Evolutionary conservation across 768 basidiomycete species (phyloP).

Genomic region (Xerocomus spinulosus): DNA sequence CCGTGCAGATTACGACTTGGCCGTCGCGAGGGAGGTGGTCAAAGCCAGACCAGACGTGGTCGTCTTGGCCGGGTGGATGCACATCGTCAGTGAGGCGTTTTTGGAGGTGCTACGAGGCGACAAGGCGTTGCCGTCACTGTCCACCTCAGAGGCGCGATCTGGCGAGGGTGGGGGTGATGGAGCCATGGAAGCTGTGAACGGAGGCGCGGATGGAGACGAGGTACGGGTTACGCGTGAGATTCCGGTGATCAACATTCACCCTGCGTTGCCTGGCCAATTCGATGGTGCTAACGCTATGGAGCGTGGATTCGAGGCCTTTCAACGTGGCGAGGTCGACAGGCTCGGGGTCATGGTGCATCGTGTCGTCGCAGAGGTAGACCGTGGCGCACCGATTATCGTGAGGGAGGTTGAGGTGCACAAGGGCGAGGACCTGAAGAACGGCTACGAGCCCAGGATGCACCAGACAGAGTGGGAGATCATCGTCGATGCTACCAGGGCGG

Average conservation of each 20-base stretch:
- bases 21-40: conserved; percentile 68
- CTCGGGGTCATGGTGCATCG: conserved; percentile 93
- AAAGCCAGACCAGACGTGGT: conserved; percentile 71
- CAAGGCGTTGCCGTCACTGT: conserved; percentile 27
- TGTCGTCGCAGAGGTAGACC: conserved; percentile 90
- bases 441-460: conserved; percentile 75
- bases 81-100: conserved; percentile 82
- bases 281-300: conserved; percentile 92
- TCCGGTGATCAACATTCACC: conserved; percentile 94
- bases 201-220: conserved; percentile 29
- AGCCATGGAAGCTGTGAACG: neutral
- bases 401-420: conserved; percentile 67
- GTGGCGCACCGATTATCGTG: conserved; percentile 83
- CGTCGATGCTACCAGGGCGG: conserved; percentile 74
- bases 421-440: conserved; percentile 64
- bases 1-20: conserved; percentile 79
- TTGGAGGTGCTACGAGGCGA: conserved; percentile 53
- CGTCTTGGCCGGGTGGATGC: conserved; percentile 99
- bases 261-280: conserved; percentile 93
- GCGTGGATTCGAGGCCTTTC: conserved; percentile 85
- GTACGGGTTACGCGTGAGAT: conserved; percentile 34
- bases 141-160: neutral
- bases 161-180: neutral
- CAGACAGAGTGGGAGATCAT: conserved; percentile 84
- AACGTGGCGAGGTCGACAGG: conserved; percentile 69